A percentile compares a stretch with the other conserved stretches of the same genome.
Conservation (phyloP, 2,329 filamentous ascomycete species). For the Aspergillus awamori region DNA sequence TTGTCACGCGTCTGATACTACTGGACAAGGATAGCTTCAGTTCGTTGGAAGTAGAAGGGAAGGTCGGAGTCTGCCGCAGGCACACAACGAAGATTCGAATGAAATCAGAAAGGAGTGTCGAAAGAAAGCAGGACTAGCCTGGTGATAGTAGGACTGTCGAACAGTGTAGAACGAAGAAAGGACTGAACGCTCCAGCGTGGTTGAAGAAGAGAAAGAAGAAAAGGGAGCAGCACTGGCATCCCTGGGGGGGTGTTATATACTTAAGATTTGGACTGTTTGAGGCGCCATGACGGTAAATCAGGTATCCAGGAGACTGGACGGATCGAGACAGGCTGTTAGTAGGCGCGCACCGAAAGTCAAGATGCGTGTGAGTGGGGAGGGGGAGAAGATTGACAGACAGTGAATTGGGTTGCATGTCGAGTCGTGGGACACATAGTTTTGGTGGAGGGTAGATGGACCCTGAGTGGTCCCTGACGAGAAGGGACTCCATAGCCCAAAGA, state of each 20-base stretch:
- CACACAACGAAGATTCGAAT: slow-evolving; percentile 25
- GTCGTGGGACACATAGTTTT: neutral
- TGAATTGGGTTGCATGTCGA: neutral
- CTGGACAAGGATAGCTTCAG: neutral
- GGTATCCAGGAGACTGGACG: neutral
- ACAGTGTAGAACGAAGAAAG: slow-evolving; percentile 24
- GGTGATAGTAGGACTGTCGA: slow-evolving; percentile 28
- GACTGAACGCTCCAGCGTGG: slow-evolving; percentile 30
- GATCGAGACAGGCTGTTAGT: neutral
- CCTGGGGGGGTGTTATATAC: slow-evolving; percentile 24
- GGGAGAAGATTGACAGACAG: neutral
- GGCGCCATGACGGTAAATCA: neutral
- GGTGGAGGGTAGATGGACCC: neutral
- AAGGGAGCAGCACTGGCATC: slow-evolving; percentile 18
- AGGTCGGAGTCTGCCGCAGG: slow-evolving; percentile 39
- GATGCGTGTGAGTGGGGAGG: neutral
- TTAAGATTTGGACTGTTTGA: neutral
- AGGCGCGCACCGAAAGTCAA: neutral
- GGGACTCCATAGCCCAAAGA: neutral
- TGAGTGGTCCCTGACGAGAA: neutral
- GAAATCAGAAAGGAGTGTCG: slow-evolving; percentile 22
- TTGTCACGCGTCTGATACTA: neutral
- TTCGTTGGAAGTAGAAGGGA: slow-evolving; percentile 19
- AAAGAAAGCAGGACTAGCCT: slow-evolving; percentile 43
- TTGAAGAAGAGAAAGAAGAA: slow-evolving; percentile 15